phyloP scores from a whole-genome alignment of 108 stramenopile species.

The Chaetoceros muelleri region DNA sequence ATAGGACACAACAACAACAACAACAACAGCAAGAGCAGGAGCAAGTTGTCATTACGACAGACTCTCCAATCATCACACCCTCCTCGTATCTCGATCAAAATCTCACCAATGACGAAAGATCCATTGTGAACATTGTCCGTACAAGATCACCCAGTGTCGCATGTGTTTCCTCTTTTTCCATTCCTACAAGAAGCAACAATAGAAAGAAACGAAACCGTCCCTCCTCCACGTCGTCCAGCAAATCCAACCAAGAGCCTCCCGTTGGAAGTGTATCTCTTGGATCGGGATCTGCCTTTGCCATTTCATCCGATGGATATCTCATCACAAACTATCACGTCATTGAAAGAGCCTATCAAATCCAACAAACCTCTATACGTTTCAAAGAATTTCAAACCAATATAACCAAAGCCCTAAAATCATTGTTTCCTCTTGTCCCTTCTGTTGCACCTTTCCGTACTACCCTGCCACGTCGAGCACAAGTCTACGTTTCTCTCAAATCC shows the following conservation, averaged over 20 bases:
- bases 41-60: not conserved
- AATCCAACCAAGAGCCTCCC: slow-evolving; percentile 8
- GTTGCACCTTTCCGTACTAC: not conserved
- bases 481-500: slow-evolving; percentile 33
- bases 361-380: not conserved
- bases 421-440: not conserved
- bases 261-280: slow-evolving; percentile 24
- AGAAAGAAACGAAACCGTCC: not conserved
- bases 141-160: slow-evolving; percentile 46
- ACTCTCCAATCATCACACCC: not conserved
- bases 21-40: not conserved
- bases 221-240: too few relatives aligned
- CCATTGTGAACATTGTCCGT: slow-evolving; percentile 49
- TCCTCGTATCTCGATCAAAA: slow-evolving; percentile 30
- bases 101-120: slow-evolving; percentile 41
- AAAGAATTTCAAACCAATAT: slow-evolving; percentile 13
- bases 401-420: slow-evolving; percentile 1
- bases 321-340: slow-evolving; percentile 88
- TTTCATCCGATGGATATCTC: slow-evolving; percentile 61
- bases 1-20: not conserved
- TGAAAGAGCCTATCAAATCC: slow-evolving; percentile 47
- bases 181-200: not conserved
- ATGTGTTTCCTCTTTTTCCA: slow-evolving; percentile 48
- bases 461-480: slow-evolving; percentile 7
- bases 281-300: slow-evolving; percentile 67